phyloP scores from a whole-genome alignment of 2,329 filamentous ascomycete genomes.

The Colletotrichum lindemuthianum region DNA sequence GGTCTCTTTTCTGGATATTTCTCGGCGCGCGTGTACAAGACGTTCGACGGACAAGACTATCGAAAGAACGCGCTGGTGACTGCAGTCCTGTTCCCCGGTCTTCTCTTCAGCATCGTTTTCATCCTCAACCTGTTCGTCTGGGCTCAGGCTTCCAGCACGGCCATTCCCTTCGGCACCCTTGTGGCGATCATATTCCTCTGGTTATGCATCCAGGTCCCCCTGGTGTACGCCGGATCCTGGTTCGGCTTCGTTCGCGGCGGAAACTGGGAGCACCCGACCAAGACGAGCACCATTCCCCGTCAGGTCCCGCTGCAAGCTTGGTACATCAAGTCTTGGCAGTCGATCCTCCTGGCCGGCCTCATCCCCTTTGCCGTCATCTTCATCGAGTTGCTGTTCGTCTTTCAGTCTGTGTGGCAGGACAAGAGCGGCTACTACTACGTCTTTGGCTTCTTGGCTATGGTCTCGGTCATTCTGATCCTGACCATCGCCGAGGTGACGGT shows the following conservation, averaged over 20 bases:
- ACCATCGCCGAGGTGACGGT: constrained; percentile 86
- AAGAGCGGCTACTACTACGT: constrained; percentile 94
- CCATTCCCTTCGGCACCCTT: constrained; percentile 84
- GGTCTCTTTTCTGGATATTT: constrained; percentile 90
- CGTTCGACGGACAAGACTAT: constrained; percentile 81
- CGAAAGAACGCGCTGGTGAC: constrained; percentile 81
- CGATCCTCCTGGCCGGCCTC: constrained; percentile 77
- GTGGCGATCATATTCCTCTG: constrained; percentile 78
- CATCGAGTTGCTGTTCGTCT: constrained; percentile 87
- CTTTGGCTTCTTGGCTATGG: constrained; percentile 84
- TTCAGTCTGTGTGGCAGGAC: constrained; percentile 89
- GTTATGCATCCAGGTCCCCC: constrained; percentile 86
- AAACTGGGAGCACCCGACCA: constrained; percentile 84
- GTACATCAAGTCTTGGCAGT: constrained; percentile 74
- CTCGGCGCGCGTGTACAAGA: constrained; percentile 84
- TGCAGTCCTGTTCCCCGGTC: constrained; percentile 80
- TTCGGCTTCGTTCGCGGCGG: constrained; percentile 75
- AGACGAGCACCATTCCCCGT: constrained; percentile 75
- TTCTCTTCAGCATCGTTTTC: constrained; percentile 79
- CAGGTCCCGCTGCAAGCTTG: constrained; percentile 80
- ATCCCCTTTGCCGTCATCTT: constrained; percentile 89
- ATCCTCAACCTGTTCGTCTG: constrained; percentile 89
- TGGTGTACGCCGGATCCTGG: constrained; percentile 84
- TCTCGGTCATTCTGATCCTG: constrained; percentile 76
- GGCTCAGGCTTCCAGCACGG: constrained; percentile 88